These are phyloP conservation scores for Xerocomus nothofagi DNA, from an alignment of 1,284 basidiomycete genomes.

Conservation along the genomic window DNA sequence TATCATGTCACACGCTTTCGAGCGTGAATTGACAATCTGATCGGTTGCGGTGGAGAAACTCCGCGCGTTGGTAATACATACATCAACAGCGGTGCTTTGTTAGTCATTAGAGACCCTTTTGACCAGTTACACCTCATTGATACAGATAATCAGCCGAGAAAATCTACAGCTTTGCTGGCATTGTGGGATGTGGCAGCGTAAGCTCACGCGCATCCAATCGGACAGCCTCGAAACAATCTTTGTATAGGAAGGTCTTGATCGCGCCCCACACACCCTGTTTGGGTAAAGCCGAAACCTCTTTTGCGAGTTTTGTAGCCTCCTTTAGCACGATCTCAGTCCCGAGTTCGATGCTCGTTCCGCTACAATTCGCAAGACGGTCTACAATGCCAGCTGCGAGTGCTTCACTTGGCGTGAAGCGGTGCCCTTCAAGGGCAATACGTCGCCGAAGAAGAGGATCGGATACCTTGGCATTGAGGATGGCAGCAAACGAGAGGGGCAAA, in stretches of 20 bases:
- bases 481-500: constrained; percentile 73
- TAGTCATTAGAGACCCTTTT: constrained; percentile 9
- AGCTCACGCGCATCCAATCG: constrained; percentile 35
- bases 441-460: constrained; percentile 62
- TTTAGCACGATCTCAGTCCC: constrained; percentile 58
- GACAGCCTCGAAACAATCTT: constrained; percentile 44
- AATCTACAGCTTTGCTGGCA: constrained; percentile 39
- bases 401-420: constrained; percentile 78
- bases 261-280: constrained; percentile 62
- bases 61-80: neutral
- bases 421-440: constrained; percentile 80
- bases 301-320: constrained; percentile 60
- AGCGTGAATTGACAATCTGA: constrained; percentile 7
- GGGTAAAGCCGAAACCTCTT: constrained; percentile 48
- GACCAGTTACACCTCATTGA: constrained; percentile 7
- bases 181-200: neutral
- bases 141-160: neutral
- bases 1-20: neutral
- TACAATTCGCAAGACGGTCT: constrained; percentile 64
- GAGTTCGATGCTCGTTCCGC: constrained; percentile 35
- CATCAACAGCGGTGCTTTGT: neutral
- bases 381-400: constrained; percentile 69
- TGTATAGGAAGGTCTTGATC: constrained; percentile 57
- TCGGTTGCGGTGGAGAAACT: constrained; percentile 11
- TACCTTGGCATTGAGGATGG: constrained; percentile 68